Percentiles rank a stretch among this genome's conserved stretches.
Conservation (phyloP, 805 yeast species). For the Yamadazyma phyllophila region DNA sequence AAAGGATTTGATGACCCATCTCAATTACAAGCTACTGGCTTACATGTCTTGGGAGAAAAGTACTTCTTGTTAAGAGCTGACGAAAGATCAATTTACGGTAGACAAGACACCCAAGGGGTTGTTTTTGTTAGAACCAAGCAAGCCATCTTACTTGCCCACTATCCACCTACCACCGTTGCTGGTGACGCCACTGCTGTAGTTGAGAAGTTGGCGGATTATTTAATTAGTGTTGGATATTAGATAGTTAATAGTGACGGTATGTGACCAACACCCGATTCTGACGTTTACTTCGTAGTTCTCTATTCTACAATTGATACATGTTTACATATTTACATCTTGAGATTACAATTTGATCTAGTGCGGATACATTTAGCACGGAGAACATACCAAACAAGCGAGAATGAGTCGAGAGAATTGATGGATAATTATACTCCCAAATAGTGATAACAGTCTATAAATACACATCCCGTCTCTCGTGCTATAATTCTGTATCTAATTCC, state of each 20-base stretch:
- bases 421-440: no score
- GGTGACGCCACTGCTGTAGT: slow-evolving; percentile 95
- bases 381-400: no score
- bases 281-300: background rate
- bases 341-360: no score
- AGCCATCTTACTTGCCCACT: slow-evolving; percentile 90
- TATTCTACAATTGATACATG: no score
- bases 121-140: slow-evolving; percentile 91
- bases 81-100: slow-evolving; percentile 91
- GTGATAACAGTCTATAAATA: no score
- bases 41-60: slow-evolving; percentile 81
- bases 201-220: slow-evolving; percentile 92
- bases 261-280: no score
- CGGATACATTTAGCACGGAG: no score
- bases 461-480: no score
- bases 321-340: no score
- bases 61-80: slow-evolving; percentile 88
- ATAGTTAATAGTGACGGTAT: background rate
- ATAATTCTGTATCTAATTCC: no score
- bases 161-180: slow-evolving; percentile 85
- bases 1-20: slow-evolving; percentile 79
- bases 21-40: slow-evolving; percentile 77
- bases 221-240: slow-evolving; percentile 82
- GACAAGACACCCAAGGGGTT: slow-evolving; percentile 83
- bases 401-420: no score